Percentiles rank a stretch among this genome's conserved stretches.
phyloP scores from a whole-genome alignment of 371 early-diverging fungal genomes.

The Mucor saturninus region DNA sequence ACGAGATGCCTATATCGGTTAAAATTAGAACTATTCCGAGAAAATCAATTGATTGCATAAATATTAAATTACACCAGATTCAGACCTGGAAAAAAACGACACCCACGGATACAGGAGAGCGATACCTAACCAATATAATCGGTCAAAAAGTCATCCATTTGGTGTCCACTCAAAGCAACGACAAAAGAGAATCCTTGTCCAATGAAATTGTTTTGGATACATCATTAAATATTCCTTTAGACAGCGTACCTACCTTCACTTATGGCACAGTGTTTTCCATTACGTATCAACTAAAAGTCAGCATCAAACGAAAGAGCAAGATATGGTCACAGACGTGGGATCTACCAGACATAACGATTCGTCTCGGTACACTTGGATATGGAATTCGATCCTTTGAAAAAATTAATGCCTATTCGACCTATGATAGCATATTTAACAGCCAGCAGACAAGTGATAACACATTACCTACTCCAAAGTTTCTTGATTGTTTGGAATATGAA shows the following conservation, averaged over 20 bases:
- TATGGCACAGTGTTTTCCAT: constrained; percentile 19
- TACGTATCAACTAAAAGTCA: constrained; percentile 14
- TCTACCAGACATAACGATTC: constrained; percentile 27
- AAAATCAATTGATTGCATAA: constrained; percentile 4
- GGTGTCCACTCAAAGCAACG: too few relatives aligned
- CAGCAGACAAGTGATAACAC: not conserved
- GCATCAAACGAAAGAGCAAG: constrained; percentile 12
- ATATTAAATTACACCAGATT: constrained; percentile 10
- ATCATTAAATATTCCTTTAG: not conserved
- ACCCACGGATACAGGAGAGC: not conserved
- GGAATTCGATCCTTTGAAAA: constrained; percentile 37
- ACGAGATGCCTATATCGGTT: constrained; percentile 2
- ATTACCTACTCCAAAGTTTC: constrained; percentile 29
- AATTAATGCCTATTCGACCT: constrained; percentile 29
- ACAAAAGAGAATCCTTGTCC: not conserved
- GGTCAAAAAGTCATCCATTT: not conserved
- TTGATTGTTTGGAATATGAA: constrained; percentile 33
- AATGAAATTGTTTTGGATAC: not conserved
- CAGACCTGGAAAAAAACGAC: constrained; percentile 17
- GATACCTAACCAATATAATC: not conserved
- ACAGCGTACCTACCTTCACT: constrained; percentile 18
- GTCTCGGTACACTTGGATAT: constrained; percentile 39
- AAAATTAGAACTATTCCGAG: not conserved
- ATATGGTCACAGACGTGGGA: constrained; percentile 6
- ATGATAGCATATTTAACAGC: constrained; percentile 9